Percentiles rank a stretch among this genome's conserved stretches.
Conservation (phyloP, 2,329 filamentous ascomycete genomes). For the Cladophialophora immunda region DNA sequence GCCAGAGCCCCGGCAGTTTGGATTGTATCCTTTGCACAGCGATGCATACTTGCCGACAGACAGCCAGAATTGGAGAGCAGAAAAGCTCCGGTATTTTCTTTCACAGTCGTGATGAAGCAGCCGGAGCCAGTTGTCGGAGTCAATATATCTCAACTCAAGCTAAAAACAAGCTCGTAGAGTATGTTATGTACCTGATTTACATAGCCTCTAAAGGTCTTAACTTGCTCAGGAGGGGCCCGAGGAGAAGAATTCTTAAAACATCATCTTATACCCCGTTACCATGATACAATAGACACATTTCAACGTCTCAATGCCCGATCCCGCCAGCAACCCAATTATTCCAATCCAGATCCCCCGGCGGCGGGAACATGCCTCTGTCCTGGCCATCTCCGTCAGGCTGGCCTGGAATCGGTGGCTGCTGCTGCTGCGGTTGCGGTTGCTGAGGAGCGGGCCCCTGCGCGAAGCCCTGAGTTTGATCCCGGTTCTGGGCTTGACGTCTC, state of each 20-base stretch:
- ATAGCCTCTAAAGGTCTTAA: not conserved
- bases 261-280: not conserved
- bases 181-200: too few species aligned
- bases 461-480: constrained; percentile 21
- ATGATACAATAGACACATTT: too few species aligned
- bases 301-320: constrained; percentile 64
- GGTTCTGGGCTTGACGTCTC: constrained; percentile 36
- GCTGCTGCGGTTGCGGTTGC: constrained; percentile 48
- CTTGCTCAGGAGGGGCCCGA: not conserved
- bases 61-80: not conserved
- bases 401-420: too few species aligned
- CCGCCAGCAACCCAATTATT: constrained; percentile 73
- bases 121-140: not conserved
- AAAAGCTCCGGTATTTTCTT: not conserved
- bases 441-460: constrained; percentile 43
- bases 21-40: not conserved
- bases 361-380: constrained; percentile 64
- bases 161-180: not conserved
- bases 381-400: constrained; percentile 41
- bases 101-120: not conserved
- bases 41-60: not conserved
- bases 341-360: constrained; percentile 72
- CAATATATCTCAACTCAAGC: not conserved
- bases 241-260: not conserved
- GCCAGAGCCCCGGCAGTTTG: not conserved